These are phyloP conservation scores for Phytophthora agathidicida DNA, from an alignment of 352 stramenopile species.

Conservation along the genomic window DNA sequence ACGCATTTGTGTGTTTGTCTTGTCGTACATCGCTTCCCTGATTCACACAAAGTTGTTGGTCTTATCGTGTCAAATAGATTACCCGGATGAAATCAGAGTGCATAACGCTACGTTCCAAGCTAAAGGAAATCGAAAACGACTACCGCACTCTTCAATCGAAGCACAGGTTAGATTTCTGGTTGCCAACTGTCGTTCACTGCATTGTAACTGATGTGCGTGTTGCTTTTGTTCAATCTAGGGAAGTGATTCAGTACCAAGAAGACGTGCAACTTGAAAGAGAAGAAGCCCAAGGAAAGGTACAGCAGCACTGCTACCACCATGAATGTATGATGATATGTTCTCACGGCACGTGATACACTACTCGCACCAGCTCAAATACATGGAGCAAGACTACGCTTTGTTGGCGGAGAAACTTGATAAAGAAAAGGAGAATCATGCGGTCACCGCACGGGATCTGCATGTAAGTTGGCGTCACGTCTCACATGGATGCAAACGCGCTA, in stretches of 20 bases:
- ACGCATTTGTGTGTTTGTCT: neutral
- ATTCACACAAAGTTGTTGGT: too few species aligned
- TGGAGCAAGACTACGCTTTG: constrained; percentile 65
- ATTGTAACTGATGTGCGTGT: too few species aligned
- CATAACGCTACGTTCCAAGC: constrained; percentile 63
- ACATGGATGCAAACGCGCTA: too few species aligned
- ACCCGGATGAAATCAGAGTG: constrained; percentile 74
- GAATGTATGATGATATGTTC: neutral
- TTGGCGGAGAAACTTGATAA: constrained; percentile 64
- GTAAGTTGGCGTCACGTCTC: too few species aligned
- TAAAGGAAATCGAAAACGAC: constrained; percentile 83
- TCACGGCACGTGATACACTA: neutral
- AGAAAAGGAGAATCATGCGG: constrained; percentile 59
- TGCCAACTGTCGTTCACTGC: too few species aligned
- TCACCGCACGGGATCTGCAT: constrained; percentile 50
- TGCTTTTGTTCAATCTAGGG: constrained; percentile 21
- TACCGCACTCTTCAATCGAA: constrained; percentile 78
- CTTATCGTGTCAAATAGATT: constrained; percentile 32
- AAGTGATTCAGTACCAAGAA: constrained; percentile 70
- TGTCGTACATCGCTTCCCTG: neutral
- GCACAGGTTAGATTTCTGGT: constrained; percentile 45
- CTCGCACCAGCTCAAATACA: constrained; percentile 61
- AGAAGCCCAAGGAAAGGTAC: constrained; percentile 69
- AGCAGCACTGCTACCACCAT: neutral
- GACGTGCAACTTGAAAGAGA: constrained; percentile 73